Evolutionary conservation across 164 flowering plant genomes (phyloP), one percentile per base, ranked within the genome.

Genomic region (Liriodendron chinense): DNA sequence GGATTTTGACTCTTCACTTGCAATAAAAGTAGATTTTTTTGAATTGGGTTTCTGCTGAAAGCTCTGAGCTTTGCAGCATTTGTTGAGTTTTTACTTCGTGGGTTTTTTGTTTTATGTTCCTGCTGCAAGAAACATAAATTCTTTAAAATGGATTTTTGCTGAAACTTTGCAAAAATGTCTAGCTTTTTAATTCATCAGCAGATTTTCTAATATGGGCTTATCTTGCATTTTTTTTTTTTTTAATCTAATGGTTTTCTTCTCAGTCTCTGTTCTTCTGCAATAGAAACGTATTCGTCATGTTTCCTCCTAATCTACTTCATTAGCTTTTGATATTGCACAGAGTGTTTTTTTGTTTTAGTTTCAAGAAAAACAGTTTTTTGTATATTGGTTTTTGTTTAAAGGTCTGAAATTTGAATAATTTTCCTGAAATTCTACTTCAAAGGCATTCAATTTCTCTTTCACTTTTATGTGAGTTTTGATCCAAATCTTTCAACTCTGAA

Each of bases 31-130:
- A 53, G 18, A 53, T 53, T 53, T 12, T 12, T 53, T 53, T 34
- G 16, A 53, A 53, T 12, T 53, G 59, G 59, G 18, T 34, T 34
- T 34, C 5, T 34, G 43, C 43, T 34, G 7, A 34, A 34, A 53
- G 59, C 59, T 53, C 59, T 53, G 59, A 53, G 9, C 59, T 53
- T 16, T 53, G 13, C 23, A 16, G 7, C 13, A 63, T 21, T 6
- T 21, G 1, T 59, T 65, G 65, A 65, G 49, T 22, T 50, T 72
- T 72, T 34, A 34, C 59, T 48, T 25, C 21, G 14, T 73, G 69
- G 72, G 73, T 77, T 77, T 34, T 4, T 28, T 73, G 43, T 53
- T 53, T 53, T 53, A 53, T 16, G 13, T 53, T 7, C 0, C 18
- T 53, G 18, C 59, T 53, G 59, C 59, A 8, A 14, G 59, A 12